Conservation (phyloP, 1,284 basidiomycete species). For the Papiliotrema fonsecae region DNA sequence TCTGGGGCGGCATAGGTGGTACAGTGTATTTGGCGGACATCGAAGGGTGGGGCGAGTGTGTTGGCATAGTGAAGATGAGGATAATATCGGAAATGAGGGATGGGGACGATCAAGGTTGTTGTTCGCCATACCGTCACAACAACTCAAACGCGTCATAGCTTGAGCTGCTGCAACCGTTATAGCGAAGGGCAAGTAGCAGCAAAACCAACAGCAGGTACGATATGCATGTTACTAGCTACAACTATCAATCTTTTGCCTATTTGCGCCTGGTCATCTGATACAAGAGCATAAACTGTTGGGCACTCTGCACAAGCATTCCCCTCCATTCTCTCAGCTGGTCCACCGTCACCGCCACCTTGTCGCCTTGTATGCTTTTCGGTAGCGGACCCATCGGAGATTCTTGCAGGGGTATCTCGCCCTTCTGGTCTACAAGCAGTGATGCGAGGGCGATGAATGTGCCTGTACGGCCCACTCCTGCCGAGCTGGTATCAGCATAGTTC, state of each 20-base stretch:
- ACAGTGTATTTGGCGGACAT: neutral
- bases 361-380: constrained; percentile 2
- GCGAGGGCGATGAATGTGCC: constrained; percentile 42
- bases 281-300: constrained; percentile 32
- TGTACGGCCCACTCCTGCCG: constrained; percentile 43
- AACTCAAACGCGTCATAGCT: no score
- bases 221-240: no score
- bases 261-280: constrained; percentile 19
- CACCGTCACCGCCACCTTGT: constrained; percentile 26
- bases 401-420: neutral
- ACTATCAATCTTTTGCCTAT: no score
- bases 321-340: constrained; percentile 38
- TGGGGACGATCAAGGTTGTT: no score
- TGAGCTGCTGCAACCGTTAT: no score
- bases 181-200: no score
- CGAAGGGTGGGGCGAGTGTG: no score
- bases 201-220: no score
- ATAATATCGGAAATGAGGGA: neutral
- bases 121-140: no score
- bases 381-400: constrained; percentile 23
- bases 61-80: neutral
- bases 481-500: constrained; percentile 21
- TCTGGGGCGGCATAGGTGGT: constrained; percentile 3
- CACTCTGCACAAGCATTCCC: constrained; percentile 33
- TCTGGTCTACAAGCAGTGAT: constrained; percentile 18